phyloP scores from a whole-genome alignment of 306 rosid genomes.

The Malus orientalis region DNA sequence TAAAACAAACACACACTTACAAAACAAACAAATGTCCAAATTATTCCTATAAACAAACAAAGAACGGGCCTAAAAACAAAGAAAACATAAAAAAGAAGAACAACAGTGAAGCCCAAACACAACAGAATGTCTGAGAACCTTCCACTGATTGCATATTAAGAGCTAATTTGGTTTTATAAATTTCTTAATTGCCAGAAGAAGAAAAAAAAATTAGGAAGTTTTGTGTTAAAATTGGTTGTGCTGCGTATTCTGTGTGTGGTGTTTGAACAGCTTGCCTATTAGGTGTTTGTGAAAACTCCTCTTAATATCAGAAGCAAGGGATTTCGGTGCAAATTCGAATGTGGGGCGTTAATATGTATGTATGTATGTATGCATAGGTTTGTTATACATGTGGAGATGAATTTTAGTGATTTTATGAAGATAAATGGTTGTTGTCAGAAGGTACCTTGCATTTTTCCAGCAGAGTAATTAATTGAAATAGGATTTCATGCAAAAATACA shows the following conservation, averaged over 20 bases:
- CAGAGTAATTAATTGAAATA: not conserved
- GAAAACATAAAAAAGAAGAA: too few species aligned
- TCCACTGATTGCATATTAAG: not conserved
- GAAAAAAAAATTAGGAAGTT: not conserved
- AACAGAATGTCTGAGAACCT: too few species aligned
- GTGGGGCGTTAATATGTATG: not conserved
- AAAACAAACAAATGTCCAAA: too few species aligned
- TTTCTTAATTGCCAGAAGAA: not conserved
- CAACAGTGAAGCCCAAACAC: too few species aligned
- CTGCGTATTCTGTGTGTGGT: not conserved
- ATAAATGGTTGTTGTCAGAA: not conserved
- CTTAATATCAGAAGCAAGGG: not conserved
- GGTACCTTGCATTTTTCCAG: not conserved
- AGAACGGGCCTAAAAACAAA: too few species aligned
- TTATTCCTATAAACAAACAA: too few species aligned
- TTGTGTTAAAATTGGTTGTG: not conserved
- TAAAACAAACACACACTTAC: too few species aligned
- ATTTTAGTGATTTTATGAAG: not conserved
- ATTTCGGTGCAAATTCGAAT: not conserved
- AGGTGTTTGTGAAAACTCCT: conserved; percentile 4
- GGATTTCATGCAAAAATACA: not conserved
- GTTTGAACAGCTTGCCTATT: not conserved
- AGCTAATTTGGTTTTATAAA: not conserved
- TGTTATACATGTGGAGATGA: not conserved
- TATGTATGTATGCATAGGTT: not conserved